phyloP scores from a whole-genome alignment of 2,329 filamentous ascomycete species.

The Aspergillus luchuensis region DNA sequence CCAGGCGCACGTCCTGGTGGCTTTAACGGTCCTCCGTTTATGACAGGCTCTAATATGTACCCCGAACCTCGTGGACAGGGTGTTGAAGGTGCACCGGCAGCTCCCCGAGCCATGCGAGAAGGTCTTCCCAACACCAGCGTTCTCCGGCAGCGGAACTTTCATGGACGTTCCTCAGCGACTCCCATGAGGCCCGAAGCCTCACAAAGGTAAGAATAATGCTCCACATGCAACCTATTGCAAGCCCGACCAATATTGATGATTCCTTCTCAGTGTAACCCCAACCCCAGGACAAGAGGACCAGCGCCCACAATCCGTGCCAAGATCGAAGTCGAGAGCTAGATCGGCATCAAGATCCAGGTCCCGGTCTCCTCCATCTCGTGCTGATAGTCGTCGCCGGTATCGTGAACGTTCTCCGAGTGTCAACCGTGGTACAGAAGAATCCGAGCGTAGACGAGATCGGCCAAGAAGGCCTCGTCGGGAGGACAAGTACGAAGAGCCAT shows the following conservation, averaged over 20 bases:
- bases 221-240: neutral
- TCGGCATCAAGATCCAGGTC: conserved; percentile 33
- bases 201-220: conserved; percentile 32
- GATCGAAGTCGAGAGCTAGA: conserved; percentile 27
- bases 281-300: conserved; percentile 41
- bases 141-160: conserved; percentile 60
- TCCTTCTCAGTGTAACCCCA: conserved; percentile 23
- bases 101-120: conserved; percentile 91
- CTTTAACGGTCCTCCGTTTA: conserved; percentile 32
- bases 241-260: conserved; percentile 18
- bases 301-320: conserved; percentile 30
- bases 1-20: conserved; percentile 42
- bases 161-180: conserved; percentile 31
- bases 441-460: conserved; percentile 30
- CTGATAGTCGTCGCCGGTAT: conserved; percentile 54
- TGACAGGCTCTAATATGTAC: conserved; percentile 34
- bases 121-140: conserved; percentile 81
- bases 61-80: conserved; percentile 56
- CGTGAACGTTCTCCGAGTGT: conserved; percentile 52
- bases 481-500: conserved; percentile 50
- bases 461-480: conserved; percentile 34
- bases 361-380: conserved; percentile 42
- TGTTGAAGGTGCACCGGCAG: conserved; percentile 75
- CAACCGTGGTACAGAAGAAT: conserved; percentile 40
- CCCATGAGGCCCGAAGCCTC: conserved; percentile 25